Evolutionary conservation across 345 rosid genomes (phyloP), one percentile per base, ranked within the genome.

Genomic region (Kandelia obovata): DNA sequence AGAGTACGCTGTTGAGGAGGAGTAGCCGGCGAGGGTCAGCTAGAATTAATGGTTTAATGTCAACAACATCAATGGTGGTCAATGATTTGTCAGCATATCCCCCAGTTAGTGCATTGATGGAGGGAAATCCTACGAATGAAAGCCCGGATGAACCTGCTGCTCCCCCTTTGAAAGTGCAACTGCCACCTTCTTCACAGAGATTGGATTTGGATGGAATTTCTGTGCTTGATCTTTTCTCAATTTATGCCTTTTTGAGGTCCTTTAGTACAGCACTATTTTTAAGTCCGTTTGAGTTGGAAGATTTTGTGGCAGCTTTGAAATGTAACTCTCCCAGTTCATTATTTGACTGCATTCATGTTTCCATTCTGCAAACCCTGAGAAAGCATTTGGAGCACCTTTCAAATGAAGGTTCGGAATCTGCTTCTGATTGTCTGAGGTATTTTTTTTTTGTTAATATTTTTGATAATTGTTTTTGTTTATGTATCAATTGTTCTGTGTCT

Each of bases 281-380:
- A 82, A 92, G 99, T 67, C 99, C 99, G 62, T 95, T 95, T 80
- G 90, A 85, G 84, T 75, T 92, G 86, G 89, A 85, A 78, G 97
- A 88, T 71, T 95, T 95, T 71, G 89, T 85, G 79, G 83, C 81
- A 35, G 86, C 96, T 20, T 62, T 95, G 79, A 87, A 80, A 69
- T 85, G 84, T 68, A 70, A 72, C 65, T 79, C 79, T 68, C 81
- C 89, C 39, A 81, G 71, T 81, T 71, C 85, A 64, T 84, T 95
- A 73, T 73, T 95, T 83, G 97, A 90, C 80, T 79, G 81, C 83
- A 85, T 90, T 73, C 96, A 95, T 75, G 88, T 90, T 69, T 79
- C 97, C 70, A 83, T 95, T 77, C 80, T 95, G 80, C 89, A 82
- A 82, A 82, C 80, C 49, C 75, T 95, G 71, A 86, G 86, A 80